phyloP scores from a whole-genome alignment of 352 stramenopile species.

The Globisporangium spinosum region DNA sequence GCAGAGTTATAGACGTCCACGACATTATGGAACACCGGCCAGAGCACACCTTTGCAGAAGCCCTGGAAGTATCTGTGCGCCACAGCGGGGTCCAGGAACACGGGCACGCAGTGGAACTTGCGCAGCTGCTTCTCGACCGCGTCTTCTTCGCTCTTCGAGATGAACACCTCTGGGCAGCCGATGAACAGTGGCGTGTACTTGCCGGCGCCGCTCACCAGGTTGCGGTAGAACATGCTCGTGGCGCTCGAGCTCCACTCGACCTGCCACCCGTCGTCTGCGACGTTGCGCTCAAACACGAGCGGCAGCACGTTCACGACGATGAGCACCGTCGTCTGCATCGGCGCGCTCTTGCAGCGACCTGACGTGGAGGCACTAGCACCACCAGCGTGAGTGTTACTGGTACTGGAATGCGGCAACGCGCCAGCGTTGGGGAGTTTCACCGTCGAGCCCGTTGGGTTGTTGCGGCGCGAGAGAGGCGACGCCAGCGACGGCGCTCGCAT shows the following conservation, averaged over 20 bases:
- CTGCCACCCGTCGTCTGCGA: constrained; percentile 37
- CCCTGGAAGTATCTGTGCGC: constrained; percentile 86
- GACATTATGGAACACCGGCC: constrained; percentile 97
- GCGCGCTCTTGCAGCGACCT: not conserved
- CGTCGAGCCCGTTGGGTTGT: not conserved
- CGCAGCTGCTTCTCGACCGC: constrained; percentile 74
- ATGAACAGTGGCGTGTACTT: constrained; percentile 65
- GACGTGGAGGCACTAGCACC: not conserved
- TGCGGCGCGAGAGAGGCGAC: constrained; percentile 6
- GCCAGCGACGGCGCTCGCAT: not conserved
- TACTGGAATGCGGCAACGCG: too few relatives aligned
- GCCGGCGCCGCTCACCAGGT: constrained; percentile 48
- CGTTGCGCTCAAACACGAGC: constrained; percentile 62
- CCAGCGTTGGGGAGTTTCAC: not conserved
- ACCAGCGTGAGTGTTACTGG: not conserved
- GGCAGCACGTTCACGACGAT: constrained; percentile 81
- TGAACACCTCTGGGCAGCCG: constrained; percentile 72
- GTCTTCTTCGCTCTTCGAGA: constrained; percentile 50
- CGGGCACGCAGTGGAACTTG: constrained; percentile 92
- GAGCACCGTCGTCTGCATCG: constrained; percentile 49
- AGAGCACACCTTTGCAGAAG: constrained; percentile 98
- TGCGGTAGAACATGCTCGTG: constrained; percentile 75
- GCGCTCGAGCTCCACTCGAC: constrained; percentile 72
- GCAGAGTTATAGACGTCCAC: constrained; percentile 93
- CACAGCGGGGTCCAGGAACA: constrained; percentile 91